Conservation (phyloP, 257 asterid species). For the Ophiorrhiza pumila region DNA sequence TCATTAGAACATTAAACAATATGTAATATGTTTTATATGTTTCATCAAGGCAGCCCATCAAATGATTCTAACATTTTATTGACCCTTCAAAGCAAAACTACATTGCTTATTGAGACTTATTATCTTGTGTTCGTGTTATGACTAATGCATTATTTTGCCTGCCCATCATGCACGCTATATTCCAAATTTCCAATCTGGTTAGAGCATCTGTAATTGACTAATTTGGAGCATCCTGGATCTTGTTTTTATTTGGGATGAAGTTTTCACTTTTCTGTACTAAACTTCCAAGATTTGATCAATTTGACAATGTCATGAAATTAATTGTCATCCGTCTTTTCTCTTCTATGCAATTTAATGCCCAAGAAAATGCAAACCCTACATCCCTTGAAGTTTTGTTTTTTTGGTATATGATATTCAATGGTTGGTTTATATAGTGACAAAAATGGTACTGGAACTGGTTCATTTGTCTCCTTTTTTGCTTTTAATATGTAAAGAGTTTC, state of each 20-base stretch:
- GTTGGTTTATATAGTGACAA: too few species aligned
- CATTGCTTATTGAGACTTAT: too few species aligned
- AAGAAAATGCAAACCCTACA: neutral
- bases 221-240: neutral
- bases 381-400: neutral
- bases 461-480: neutral
- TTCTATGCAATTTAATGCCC: neutral
- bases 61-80: neutral
- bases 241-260: neutral
- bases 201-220: neutral
- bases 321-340: neutral
- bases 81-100: neutral
- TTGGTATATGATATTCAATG: neutral
- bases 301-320: neutral
- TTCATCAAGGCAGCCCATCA: too few species aligned
- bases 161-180: neutral
- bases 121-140: neutral
- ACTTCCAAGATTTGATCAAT: neutral
- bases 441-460: neutral
- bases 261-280: neutral
- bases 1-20: too few species aligned
- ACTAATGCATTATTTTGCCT: neutral
- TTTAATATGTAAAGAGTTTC: too few species aligned
- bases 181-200: neutral
- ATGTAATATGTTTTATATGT: too few species aligned